Conservation (phyloP, 495 filamentous ascomycete genomes). For the Neurospora sp. region DNA sequence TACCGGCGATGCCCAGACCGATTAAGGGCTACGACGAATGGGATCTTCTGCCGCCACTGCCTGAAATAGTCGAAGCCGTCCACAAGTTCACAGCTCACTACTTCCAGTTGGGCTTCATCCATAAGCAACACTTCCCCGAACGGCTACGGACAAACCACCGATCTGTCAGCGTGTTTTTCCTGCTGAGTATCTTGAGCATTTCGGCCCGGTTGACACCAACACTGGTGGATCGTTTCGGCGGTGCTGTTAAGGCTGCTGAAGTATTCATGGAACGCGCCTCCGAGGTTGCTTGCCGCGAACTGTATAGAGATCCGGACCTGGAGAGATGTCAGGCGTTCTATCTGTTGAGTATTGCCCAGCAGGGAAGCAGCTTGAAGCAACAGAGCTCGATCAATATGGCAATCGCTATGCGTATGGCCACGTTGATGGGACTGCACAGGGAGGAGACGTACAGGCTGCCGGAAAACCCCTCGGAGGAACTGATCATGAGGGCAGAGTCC, state of each 20-base stretch:
- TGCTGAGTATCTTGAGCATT: slow-evolving; percentile 38
- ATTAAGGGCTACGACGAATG: slow-evolving; percentile 28
- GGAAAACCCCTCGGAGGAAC: slow-evolving; percentile 24
- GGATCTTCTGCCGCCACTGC: slow-evolving; percentile 33
- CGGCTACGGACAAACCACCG: slow-evolving; percentile 28
- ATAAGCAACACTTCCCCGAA: slow-evolving; percentile 37
- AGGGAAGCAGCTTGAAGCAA: slow-evolving; percentile 37
- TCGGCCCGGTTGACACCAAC: slow-evolving; percentile 38
- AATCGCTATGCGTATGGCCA: slow-evolving; percentile 42
- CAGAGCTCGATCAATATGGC: slow-evolving; percentile 44
- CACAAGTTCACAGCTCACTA: slow-evolving; percentile 36
- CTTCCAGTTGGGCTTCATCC: slow-evolving; percentile 44
- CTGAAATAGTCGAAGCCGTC: slow-evolving; percentile 33
- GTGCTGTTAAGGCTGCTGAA: slow-evolving; percentile 33
- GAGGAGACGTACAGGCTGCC: slow-evolving; percentile 38
- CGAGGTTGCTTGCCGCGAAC: slow-evolving; percentile 32
- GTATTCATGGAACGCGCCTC: slow-evolving; percentile 40
- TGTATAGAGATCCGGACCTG: slow-evolving; percentile 39
- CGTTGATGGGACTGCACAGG: slow-evolving; percentile 38
- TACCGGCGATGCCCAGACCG: slow-evolving; percentile 11
- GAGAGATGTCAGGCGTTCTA: slow-evolving; percentile 44
- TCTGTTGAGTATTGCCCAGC: slow-evolving; percentile 41
- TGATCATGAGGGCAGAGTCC: slow-evolving; percentile 34
- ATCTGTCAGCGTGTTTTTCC: slow-evolving; percentile 36
- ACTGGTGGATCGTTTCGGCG: slow-evolving; percentile 33